Base-by-base conservation (phyloP, 371 early-diverging fungal genomes). In the Syncephalastrum monosporum region DNA sequence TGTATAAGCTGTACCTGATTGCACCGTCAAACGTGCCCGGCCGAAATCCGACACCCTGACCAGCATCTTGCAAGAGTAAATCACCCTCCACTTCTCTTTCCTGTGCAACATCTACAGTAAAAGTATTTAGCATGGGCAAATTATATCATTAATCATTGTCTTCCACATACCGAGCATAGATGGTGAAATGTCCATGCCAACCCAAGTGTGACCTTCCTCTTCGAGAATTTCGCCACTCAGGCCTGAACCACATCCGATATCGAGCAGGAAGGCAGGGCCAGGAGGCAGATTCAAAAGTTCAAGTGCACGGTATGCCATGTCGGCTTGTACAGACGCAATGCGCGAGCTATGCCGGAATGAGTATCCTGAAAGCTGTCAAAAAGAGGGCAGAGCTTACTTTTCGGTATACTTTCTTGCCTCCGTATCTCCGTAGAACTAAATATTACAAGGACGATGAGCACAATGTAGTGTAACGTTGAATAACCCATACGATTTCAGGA, bases 11-110 rank as follows among this genome's bases (percentile, higher is more conserved):
- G 53, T 76, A 87, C 89, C 86, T 86, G 53, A 99, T 95, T 33
- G 94, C 95, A 14, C 97, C 99, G 70, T 99, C 99, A 82, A 99
- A 99, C 12, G 91, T 84, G 58, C 98, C 99, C 0, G 99, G 98
- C 29, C 97, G 83, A 74, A 95, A 99, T 3, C 88, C 91, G 56
- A 99, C 66, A 10, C 98, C 98, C 56, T 95, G 92, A 10, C 99
- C 99, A 59, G 97, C 95, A 75, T 99, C 99, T 65, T 93, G 92
- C 48, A 94, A 72, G 54, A 97, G 91, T 59, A 97, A 75, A 72
- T 96, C 97, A 14, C 95, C 95, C 55, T 94, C 90, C 3, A 91
- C 89, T 61, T 94, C 95, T 53, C 91, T 77, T 61, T 86, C 92
- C 56, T 77, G 68, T 16, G 92, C 92, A 15, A 91, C 87, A 42